These are phyloP conservation scores for Mycena vulgaris DNA, from an alignment of 768 basidiomycete species.

Conservation along the genomic window DNA sequence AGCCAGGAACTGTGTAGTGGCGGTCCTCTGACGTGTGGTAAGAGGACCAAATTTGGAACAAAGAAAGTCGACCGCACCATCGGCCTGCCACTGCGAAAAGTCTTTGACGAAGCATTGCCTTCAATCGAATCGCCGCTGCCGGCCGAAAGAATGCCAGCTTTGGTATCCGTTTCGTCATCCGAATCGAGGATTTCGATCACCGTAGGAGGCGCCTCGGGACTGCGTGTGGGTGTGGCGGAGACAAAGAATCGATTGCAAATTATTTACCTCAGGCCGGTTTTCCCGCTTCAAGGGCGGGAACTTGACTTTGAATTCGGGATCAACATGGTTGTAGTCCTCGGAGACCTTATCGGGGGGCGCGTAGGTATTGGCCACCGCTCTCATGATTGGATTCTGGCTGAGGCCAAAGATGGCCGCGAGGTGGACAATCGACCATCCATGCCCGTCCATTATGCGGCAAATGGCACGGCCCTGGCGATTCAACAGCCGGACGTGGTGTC, in stretches of 20 bases:
- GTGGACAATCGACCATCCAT: background rate
- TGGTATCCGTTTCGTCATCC: conserved; percentile 1
- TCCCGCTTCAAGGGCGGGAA: background rate
- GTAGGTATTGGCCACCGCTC: background rate
- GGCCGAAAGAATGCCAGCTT: background rate
- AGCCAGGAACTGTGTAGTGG: background rate
- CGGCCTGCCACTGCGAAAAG: background rate
- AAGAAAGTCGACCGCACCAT: background rate
- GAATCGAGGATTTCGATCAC: background rate
- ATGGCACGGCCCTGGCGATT: background rate
- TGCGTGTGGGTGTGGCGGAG: background rate
- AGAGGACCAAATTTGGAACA: no score
- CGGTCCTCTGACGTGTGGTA: background rate
- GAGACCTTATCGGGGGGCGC: background rate
- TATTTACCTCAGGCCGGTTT: background rate
- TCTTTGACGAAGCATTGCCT: background rate
- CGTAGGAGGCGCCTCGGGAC: background rate
- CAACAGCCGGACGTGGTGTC: background rate
- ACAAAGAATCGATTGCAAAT: background rate
- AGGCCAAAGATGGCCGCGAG: background rate
- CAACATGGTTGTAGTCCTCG: background rate
- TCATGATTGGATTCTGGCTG: background rate
- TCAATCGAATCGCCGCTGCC: background rate
- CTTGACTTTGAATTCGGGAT: background rate
- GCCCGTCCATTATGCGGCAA: background rate